Conservation (phyloP, 257 asterid species). For the Solanum okadae region DNA sequence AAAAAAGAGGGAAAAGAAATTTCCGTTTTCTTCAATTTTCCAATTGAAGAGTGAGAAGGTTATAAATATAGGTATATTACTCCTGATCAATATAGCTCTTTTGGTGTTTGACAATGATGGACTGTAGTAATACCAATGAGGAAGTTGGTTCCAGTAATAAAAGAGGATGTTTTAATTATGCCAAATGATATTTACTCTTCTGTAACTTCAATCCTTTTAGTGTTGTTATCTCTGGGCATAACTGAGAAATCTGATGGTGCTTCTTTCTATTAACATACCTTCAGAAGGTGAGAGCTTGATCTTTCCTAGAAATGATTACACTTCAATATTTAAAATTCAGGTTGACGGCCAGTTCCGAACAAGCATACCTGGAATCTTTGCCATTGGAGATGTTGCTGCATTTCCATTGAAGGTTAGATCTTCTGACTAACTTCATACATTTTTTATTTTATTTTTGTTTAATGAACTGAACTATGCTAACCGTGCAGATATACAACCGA, state of each 20-base stretch:
- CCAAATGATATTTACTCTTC: neutral
- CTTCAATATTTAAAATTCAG: slow-evolving; percentile 30
- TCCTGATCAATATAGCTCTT: neutral
- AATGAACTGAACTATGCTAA: neutral
- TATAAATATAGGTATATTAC: neutral
- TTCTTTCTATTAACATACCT: neutral
- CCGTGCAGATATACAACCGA: slow-evolving; percentile 69
- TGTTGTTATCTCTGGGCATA: neutral
- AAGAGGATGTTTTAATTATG: neutral
- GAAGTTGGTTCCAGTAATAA: neutral
- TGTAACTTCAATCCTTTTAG: neutral
- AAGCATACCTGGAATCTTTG: slow-evolving; percentile 75
- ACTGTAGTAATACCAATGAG: neutral
- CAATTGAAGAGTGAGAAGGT: neutral
- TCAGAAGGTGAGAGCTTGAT: neutral
- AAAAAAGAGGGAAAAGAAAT: neutral
- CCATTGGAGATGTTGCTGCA: slow-evolving; percentile 94
- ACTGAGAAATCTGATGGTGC: neutral
- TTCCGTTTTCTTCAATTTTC: neutral
- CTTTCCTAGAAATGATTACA: neutral
- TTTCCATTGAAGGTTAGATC: slow-evolving; percentile 75
- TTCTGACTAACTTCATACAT: neutral
- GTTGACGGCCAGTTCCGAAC: slow-evolving; percentile 92
- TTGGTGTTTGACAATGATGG: neutral
- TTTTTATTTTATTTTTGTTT: neutral